Evolutionary conservation across 495 filamentous ascomycete species (phyloP).

Genomic region (Staphylotrichum tortipilum): DNA sequence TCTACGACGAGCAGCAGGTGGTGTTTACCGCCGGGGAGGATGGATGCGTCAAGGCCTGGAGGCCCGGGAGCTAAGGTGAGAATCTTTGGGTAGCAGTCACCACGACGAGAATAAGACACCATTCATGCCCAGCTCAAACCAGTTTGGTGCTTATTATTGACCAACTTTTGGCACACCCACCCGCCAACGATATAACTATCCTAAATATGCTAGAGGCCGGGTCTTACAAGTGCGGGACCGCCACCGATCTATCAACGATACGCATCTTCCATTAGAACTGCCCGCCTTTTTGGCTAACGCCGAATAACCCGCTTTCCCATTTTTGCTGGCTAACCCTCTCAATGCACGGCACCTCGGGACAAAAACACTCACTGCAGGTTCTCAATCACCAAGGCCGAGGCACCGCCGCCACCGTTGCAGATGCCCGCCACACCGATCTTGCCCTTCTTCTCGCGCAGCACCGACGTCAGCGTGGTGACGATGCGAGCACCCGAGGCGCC

Average conservation of each 20-base stretch:
- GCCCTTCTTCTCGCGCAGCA: conserved; percentile 78
- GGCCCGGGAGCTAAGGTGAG: conserved; percentile 20
- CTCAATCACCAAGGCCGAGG: conserved; percentile 85
- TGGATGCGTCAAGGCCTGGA: conserved; percentile 61
- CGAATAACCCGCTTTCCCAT: not conserved
- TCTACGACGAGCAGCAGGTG: conserved; percentile 60
- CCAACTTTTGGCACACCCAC: not conserved
- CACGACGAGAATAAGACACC: too few relatives aligned
- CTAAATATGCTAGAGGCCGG: conserved; percentile 19
- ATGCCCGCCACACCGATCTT: conserved; percentile 94
- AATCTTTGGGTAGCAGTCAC: too few relatives aligned
- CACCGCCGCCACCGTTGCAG: conserved; percentile 96
- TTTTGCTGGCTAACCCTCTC: not conserved
- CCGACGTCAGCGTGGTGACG: conserved; percentile 79
- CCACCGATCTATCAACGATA: conserved; percentile 13
- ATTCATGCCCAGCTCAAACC: too few relatives aligned
- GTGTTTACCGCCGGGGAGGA: conserved; percentile 77
- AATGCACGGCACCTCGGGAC: not conserved
- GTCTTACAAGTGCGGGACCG: conserved; percentile 7
- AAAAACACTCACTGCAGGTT: conserved; percentile 43
- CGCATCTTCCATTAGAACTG: conserved; percentile 2
- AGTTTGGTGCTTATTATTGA: not conserved
- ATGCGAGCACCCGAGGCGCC: conserved; percentile 91
- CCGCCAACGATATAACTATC: too few relatives aligned
- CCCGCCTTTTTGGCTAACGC: not conserved